Conservation (phyloP, 1,139 yeast species). For the Lodderomyces metapsilosis region DNA sequence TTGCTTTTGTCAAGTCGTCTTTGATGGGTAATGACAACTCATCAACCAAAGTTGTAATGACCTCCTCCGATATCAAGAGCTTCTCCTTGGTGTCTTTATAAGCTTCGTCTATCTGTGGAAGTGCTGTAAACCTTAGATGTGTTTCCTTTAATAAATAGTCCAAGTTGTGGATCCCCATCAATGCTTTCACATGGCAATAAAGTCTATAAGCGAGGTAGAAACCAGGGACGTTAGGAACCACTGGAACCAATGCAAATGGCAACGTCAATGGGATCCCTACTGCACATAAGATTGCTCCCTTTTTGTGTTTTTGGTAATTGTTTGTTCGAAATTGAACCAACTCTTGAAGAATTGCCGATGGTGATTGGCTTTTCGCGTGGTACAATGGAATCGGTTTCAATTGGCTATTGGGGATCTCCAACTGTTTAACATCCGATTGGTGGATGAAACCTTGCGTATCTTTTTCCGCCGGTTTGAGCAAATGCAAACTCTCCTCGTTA, state of each 20-base stretch:
- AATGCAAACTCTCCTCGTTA: slow-evolving; percentile 23
- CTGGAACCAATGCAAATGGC: slow-evolving; percentile 79
- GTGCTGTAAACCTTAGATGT: slow-evolving; percentile 24
- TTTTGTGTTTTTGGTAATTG: slow-evolving; percentile 29
- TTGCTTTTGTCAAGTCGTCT: slow-evolving; percentile 43
- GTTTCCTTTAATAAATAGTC: slow-evolving; percentile 39
- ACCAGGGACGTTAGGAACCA: slow-evolving; percentile 96
- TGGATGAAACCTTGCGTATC: not conserved
- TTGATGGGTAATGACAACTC: slow-evolving; percentile 35
- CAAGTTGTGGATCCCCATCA: slow-evolving; percentile 71
- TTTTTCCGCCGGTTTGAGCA: slow-evolving; percentile 3
- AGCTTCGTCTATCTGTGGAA: slow-evolving; percentile 20
- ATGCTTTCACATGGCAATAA: slow-evolving; percentile 82
- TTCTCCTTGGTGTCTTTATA: slow-evolving; percentile 16
- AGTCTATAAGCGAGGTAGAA: slow-evolving; percentile 79
- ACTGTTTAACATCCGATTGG: slow-evolving; percentile 32
- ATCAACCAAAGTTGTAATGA: slow-evolving; percentile 30
- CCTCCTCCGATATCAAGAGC: slow-evolving; percentile 29
- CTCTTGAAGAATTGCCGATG: slow-evolving; percentile 33
- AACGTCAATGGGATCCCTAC: slow-evolving; percentile 73
- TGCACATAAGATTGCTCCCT: slow-evolving; percentile 45
- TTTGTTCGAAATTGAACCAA: slow-evolving; percentile 27
- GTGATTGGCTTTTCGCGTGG: slow-evolving; percentile 39
- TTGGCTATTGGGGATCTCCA: slow-evolving; percentile 30
- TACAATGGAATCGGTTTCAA: slow-evolving; percentile 43